A percentile compares a stretch with the other conserved stretches of the same genome.
phyloP scores from a whole-genome alignment of 192 early-diverging fungal species.

The Phlyctochytrium bullatum region DNA sequence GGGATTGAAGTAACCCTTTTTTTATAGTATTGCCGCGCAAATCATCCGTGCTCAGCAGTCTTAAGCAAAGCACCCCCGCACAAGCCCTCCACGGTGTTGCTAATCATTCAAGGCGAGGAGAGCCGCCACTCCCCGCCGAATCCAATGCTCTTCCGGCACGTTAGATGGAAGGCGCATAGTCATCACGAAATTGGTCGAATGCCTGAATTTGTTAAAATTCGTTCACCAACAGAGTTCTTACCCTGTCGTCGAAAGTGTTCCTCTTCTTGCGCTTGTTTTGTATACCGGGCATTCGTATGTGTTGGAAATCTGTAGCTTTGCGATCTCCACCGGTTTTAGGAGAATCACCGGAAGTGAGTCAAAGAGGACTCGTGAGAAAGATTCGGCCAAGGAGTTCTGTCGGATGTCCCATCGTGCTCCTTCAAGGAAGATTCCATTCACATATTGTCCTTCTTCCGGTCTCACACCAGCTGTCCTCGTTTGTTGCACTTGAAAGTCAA shows the following conservation, averaged over 20 bases:
- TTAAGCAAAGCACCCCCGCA: background rate
- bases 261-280: constrained; percentile 56
- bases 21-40: constrained; percentile 5
- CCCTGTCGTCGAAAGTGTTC: constrained; percentile 61
- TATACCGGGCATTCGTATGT: constrained; percentile 65
- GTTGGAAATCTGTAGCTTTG: constrained; percentile 33
- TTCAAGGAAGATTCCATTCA: constrained; percentile 59
- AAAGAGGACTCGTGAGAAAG: constrained; percentile 49
- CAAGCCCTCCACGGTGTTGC: background rate
- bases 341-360: constrained; percentile 59
- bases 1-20: background rate
- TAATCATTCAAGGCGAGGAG: constrained; percentile 35
- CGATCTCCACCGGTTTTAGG: constrained; percentile 52
- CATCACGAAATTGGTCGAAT: constrained; percentile 65
- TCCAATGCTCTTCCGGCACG: constrained; percentile 55
- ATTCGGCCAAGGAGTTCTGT: constrained; percentile 53
- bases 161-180: constrained; percentile 60
- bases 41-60: background rate
- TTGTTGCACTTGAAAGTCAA: constrained; percentile 54
- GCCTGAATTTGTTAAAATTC: constrained; percentile 28
- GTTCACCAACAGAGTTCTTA: constrained; percentile 19
- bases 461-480: constrained; percentile 51
- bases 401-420: constrained; percentile 60
- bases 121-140: constrained; percentile 50
- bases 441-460: constrained; percentile 62